A percentile compares a stretch with the other conserved stretches of the same genome.
These are phyloP conservation scores for Babesia ovata DNA, from an alignment of 169 alveolate genomes.

Conservation along the genomic window DNA sequence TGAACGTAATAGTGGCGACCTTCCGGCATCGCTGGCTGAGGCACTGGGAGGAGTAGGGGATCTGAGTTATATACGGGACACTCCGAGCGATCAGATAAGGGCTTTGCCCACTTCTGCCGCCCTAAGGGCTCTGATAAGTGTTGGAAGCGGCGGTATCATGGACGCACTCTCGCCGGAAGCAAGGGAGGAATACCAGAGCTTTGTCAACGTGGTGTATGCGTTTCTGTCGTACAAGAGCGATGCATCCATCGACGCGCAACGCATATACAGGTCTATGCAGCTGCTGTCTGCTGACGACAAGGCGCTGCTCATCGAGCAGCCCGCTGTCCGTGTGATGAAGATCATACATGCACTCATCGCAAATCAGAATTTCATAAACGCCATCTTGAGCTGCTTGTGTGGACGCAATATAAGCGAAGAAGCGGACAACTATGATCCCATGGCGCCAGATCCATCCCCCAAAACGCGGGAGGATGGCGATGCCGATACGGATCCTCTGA, in stretches of 20 bases:
- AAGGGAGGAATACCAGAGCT: slow-evolving; percentile 66
- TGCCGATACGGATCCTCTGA: background rate
- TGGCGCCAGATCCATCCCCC: background rate
- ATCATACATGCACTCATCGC: slow-evolving; percentile 38
- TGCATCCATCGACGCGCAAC: slow-evolving; percentile 57
- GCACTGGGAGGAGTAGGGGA: no score
- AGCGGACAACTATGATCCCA: slow-evolving; percentile 27
- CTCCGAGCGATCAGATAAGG: no score
- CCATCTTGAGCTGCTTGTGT: slow-evolving; percentile 37
- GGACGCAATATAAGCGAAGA: background rate
- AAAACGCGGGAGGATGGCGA: background rate
- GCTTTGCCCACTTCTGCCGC: no score
- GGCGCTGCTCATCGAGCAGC: slow-evolving; percentile 55
- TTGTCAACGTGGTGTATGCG: slow-evolving; percentile 58
- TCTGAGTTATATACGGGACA: no score
- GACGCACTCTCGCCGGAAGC: slow-evolving; percentile 21
- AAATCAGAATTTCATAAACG: slow-evolving; percentile 47
- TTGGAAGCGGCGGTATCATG: slow-evolving; percentile 3
- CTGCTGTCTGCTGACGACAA: slow-evolving; percentile 62
- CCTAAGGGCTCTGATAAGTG: no score
- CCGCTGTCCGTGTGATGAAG: slow-evolving; percentile 50
- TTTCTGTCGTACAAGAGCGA: slow-evolving; percentile 59
- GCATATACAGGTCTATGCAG: slow-evolving; percentile 55
- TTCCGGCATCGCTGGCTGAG: no score
- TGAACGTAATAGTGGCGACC: no score